Conservation (phyloP, 371 early-diverging fungal species). For the Mucor racemosus region DNA sequence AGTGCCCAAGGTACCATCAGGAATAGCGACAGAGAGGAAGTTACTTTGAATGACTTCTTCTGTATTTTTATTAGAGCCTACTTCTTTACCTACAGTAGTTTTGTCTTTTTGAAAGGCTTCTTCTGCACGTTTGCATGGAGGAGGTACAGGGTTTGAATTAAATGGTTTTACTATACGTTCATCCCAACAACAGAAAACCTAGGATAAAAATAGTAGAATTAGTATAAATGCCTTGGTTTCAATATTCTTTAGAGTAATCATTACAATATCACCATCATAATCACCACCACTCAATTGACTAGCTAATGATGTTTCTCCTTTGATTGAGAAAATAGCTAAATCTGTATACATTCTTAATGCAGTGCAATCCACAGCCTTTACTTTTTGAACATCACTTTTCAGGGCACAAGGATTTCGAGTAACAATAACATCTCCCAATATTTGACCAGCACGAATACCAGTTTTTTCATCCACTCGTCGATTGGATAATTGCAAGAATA, state of each 20-base stretch:
- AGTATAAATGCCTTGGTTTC: not conserved
- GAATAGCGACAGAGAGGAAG: conserved; percentile 35
- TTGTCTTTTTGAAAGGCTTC: conserved; percentile 40
- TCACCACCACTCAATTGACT: conserved; percentile 56
- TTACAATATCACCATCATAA: conserved; percentile 61
- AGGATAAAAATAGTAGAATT: not conserved
- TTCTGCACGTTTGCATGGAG: conserved; percentile 22
- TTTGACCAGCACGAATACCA: conserved; percentile 40
- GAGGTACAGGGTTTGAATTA: conserved; percentile 24
- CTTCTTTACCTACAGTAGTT: conserved; percentile 24
- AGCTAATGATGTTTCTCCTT: conserved; percentile 47
- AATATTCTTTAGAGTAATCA: not conserved
- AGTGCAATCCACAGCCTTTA: conserved; percentile 44
- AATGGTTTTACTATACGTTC: conserved; percentile 46
- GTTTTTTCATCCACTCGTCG: conserved; percentile 45
- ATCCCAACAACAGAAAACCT: conserved; percentile 62
- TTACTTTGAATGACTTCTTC: conserved; percentile 35
- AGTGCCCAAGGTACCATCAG: conserved; percentile 40
- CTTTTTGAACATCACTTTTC: conserved; percentile 53
- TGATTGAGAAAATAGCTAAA: conserved; percentile 46
- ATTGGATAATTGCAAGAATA: conserved; percentile 47
- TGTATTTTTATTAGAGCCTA: not conserved
- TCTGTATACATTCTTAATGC: conserved; percentile 47
- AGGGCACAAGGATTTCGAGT: conserved; percentile 53
- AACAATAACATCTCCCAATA: conserved; percentile 49